A percentile compares a stretch with the other conserved stretches of the same genome.
phyloP scores from a whole-genome alignment of 768 basidiomycete genomes.

The Russula griseocarnosa region DNA sequence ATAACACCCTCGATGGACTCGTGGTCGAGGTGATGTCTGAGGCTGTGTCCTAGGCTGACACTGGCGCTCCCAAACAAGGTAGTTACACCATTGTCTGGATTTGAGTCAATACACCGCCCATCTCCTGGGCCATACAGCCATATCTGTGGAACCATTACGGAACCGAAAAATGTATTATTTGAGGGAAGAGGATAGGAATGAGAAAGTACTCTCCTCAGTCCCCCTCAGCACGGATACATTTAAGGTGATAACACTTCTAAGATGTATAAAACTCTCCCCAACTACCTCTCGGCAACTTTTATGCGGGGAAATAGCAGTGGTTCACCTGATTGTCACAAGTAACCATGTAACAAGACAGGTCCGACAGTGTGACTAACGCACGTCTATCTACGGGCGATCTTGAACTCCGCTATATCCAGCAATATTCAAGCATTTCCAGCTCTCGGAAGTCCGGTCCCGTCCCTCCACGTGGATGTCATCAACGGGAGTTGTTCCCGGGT shows the following conservation, averaged over 20 bases:
- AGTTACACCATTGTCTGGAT: neutral
- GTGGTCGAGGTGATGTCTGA: neutral
- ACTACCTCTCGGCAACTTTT: neutral
- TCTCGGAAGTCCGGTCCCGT: too few relatives aligned
- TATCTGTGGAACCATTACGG: neutral
- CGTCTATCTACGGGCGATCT: too few relatives aligned
- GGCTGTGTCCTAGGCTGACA: neutral
- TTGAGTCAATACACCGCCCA: slow-evolving; percentile 10
- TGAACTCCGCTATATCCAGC: too few relatives aligned
- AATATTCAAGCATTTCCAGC: too few relatives aligned
- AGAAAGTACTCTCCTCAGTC: neutral
- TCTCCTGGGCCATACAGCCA: neutral
- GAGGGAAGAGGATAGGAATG: neutral
- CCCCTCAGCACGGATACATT: neutral
- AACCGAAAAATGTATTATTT: neutral
- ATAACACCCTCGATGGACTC: neutral
- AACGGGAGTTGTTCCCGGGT: too few relatives aligned
- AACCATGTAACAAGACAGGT: too few relatives aligned
- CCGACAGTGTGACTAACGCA: too few relatives aligned
- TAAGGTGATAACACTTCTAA: neutral
- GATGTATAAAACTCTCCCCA: neutral
- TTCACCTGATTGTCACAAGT: too few relatives aligned
- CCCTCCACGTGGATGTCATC: too few relatives aligned
- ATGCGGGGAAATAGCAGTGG: neutral
- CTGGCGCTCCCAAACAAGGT: neutral